Base-by-base conservation (phyloP, 441 rosid species). In the Gossypium gossypioides region DNA sequence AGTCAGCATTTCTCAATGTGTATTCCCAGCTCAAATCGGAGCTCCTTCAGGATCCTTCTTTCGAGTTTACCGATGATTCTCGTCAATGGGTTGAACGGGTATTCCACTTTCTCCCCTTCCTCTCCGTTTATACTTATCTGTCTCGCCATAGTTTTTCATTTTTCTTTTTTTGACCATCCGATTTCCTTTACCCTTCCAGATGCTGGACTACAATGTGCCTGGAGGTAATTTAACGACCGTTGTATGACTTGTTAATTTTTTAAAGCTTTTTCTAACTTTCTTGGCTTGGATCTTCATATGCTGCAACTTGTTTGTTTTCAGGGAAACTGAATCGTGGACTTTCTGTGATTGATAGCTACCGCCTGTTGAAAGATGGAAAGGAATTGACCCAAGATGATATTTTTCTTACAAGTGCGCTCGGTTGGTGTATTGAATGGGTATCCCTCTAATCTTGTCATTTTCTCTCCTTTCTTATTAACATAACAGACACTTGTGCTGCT, bases 351-450 rank as follows among this genome's bases (percentile, higher is more conserved):
- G 93, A 88, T 77, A 89, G 97, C 83, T 88, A 85, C 84, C 85
- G 86, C 74, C 74, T 88, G 74, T 71, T 92, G 82, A 86, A 85
- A 81, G 82, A 86, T 78, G 92, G 90, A 71, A 78, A 75, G 44
- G 90, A 85, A 65, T 75, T 92, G 80, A 86, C 86, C 0, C 89
- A 87, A 51, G 86, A 91, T 40, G 96, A 92, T 58, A 52, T 83
- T 64, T 89, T 89, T 69, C 93, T 85, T 68, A 79, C 91, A 3
- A 84, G 89, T 72, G 86, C 87, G 69, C 96, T 92, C 68, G 98
- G 95, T 71, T 92, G 98, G 98, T 92, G 97, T 59, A 84, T 91
- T 70, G 96, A 92, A 84, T 92, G 97, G 97, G 98, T 92, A 88
- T 48, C 56, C 32, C 29, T 42, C 10, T 72, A 1, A 51, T 54